These are phyloP conservation scores for Annulohypoxylon moriforme DNA, from an alignment of 495 filamentous ascomycete species.

Conservation along the genomic window DNA sequence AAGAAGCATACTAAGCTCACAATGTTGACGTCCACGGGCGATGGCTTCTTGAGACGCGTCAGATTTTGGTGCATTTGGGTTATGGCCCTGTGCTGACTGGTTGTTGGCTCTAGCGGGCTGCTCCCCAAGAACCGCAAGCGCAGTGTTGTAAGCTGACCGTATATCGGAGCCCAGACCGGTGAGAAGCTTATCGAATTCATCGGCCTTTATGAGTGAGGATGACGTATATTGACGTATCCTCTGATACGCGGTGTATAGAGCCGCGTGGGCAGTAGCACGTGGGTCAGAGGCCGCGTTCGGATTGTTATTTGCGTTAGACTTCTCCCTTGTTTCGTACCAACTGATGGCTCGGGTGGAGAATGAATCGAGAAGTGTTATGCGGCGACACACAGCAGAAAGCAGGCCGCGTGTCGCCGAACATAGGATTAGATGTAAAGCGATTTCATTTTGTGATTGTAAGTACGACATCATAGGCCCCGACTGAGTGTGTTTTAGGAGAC, in stretches of 20 bases:
- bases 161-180: conserved; percentile 56
- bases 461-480: conserved; percentile 59
- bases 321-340: conserved; percentile 53
- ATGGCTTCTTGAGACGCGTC: conserved; percentile 48
- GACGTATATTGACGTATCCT: conserved; percentile 58
- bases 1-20: conserved; percentile 63
- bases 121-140: conserved; percentile 50
- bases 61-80: conserved; percentile 37
- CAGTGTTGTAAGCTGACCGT: conserved; percentile 58
- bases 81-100: conserved; percentile 41
- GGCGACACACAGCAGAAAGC: conserved; percentile 73
- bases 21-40: conserved; percentile 49
- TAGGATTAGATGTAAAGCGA: conserved; percentile 75
- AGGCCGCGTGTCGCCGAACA: conserved; percentile 79
- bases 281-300: conserved; percentile 33
- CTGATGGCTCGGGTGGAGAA: conserved; percentile 51
- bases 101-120: conserved; percentile 42
- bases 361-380: conserved; percentile 62
- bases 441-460: conserved; percentile 57
- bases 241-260: conserved; percentile 59
- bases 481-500: conserved; percentile 57
- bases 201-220: conserved; percentile 56
- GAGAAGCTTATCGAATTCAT: conserved; percentile 63
- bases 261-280: conserved; percentile 41
- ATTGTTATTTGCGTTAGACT: conserved; percentile 19